Evolutionary conservation across 2,329 filamentous ascomycete species (phyloP).

Genomic region (Aschersonia sp.): DNA sequence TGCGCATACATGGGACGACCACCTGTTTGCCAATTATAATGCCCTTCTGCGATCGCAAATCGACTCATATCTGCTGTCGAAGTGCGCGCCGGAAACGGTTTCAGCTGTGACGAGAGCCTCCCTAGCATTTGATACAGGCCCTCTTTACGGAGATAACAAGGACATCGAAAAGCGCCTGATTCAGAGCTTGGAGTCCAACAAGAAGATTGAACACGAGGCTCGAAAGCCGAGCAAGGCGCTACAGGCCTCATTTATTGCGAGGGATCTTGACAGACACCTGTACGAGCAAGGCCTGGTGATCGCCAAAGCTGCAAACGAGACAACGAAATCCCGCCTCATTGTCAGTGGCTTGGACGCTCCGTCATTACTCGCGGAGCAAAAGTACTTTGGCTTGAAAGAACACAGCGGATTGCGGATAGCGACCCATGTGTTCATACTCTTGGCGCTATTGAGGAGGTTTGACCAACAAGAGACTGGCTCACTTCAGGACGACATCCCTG

Average conservation of each 20-base stretch:
- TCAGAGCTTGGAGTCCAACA: constrained; percentile 40
- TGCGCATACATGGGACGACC: constrained; percentile 72
- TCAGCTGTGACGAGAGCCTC: constrained; percentile 44
- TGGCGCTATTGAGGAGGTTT: constrained; percentile 52
- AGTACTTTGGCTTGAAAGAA: constrained; percentile 40
- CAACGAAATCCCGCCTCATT: constrained; percentile 12
- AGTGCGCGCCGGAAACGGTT: constrained; percentile 37
- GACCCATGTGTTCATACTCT: constrained; percentile 50
- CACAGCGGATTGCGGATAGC: constrained; percentile 53
- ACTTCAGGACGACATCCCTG: constrained; percentile 4
- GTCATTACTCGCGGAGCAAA: constrained; percentile 23
- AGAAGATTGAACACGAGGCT: constrained; percentile 42
- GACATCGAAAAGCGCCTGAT: constrained; percentile 45
- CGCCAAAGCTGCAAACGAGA: constrained; percentile 10
- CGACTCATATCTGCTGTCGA: constrained; percentile 50
- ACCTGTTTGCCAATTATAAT: constrained; percentile 78
- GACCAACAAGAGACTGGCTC: constrained; percentile 12
- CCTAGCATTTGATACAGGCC: constrained; percentile 48
- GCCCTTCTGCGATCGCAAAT: constrained; percentile 70
- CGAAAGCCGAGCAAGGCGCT: constrained; percentile 56
- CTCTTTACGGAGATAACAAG: constrained; percentile 42
- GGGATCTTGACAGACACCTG: constrained; percentile 42
- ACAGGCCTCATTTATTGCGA: constrained; percentile 60
- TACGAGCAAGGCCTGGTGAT: constrained; percentile 39
- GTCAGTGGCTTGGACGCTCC: constrained; percentile 11